These are phyloP conservation scores for Bipolaris oryzae DNA, from an alignment of 2,329 filamentous ascomycete genomes.

Conservation along the genomic window DNA sequence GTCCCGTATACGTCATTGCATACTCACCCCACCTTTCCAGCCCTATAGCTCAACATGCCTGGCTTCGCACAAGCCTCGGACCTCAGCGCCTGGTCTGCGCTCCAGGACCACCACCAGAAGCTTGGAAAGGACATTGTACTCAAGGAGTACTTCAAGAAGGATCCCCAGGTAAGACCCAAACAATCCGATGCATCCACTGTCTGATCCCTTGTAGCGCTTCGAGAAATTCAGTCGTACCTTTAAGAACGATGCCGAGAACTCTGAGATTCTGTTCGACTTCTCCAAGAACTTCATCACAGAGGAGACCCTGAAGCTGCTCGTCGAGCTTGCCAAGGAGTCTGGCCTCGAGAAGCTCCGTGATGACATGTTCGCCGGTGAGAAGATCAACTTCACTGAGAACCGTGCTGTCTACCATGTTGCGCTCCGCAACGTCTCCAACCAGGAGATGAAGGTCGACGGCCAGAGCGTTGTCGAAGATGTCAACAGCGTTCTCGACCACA, in stretches of 20 bases:
- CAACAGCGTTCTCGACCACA: constrained; percentile 89
- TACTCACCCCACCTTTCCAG: constrained; percentile 26
- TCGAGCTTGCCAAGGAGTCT: constrained; percentile 90
- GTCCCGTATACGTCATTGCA: constrained; percentile 5
- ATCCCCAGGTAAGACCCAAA: constrained; percentile 59
- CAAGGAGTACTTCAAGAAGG: constrained; percentile 89
- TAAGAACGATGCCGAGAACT: constrained; percentile 74
- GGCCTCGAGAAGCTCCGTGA: constrained; percentile 91
- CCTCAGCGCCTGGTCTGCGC: constrained; percentile 84
- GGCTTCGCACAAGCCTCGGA: constrained; percentile 83
- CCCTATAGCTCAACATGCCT: constrained; percentile 53
- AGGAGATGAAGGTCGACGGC: constrained; percentile 83
- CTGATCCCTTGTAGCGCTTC: constrained; percentile 67
- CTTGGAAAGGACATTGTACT: constrained; percentile 89
- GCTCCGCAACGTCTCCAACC: constrained; percentile 85
- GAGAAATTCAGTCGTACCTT: constrained; percentile 88
- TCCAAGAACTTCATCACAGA: constrained; percentile 98
- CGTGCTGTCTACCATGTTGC: constrained; percentile 95
- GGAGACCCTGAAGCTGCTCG: constrained; percentile 83
- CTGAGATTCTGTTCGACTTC: constrained; percentile 96
- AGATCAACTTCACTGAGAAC: constrained; percentile 99
- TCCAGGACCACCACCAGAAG: constrained; percentile 86
- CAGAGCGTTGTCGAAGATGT: constrained; percentile 94
- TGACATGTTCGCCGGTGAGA: constrained; percentile 95
- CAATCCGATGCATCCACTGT: background rate